Evolutionary conservation across 2,329 filamentous ascomycete species (phyloP), one percentile per base, ranked within the genome.

Genomic region (Penicillium sp.): DNA sequence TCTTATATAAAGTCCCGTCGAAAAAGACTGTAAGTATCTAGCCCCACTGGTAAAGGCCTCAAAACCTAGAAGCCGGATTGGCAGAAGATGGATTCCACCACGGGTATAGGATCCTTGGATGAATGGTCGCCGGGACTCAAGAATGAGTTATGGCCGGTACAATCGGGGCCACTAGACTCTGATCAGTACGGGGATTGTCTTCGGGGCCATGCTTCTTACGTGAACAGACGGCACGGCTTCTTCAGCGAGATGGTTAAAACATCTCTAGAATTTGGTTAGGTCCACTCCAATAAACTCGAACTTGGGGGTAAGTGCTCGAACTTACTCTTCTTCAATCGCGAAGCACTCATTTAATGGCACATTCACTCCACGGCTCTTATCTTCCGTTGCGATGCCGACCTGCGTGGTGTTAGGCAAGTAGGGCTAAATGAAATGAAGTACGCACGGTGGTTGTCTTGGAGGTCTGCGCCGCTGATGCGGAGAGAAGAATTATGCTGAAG

Each of bases 201-300:
- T 18, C 2, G 14, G n/a, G 16, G 6, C 2, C 2, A 36, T 5
- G 34, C 2, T 7, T 62, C 63, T 56, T 56, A 64, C 63, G 56
- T 64, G 62, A 65, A 65, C 11, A 64, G 55, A 5, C 62, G 63
- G n/a, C 63, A 65, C 21, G 62, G 47, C 27, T 63, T 65, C n/a
- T 40, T 53, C 18, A 65, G 36, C 6, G 63, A 62, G 13, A 65
- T 47, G 1, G 62, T 65, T 9, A 58, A 55, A 5, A 64, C 57
- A 14, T 63, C 62, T 7, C 63, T 65, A 11, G 1, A 1, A 22
- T 18, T 8, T 5, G 1, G 21, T 61, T 44, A 59, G 54, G 24
- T 18, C 31, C 6, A 9, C 5, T n/a, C 31, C 10, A 3, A 16
- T 7, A 4, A 3, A 40, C 21, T 27, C 34, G 16, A n/a, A 9